These are phyloP conservation scores for Exophiala bonariae DNA, from an alignment of 2,329 filamentous ascomycete genomes.

Conservation along the genomic window DNA sequence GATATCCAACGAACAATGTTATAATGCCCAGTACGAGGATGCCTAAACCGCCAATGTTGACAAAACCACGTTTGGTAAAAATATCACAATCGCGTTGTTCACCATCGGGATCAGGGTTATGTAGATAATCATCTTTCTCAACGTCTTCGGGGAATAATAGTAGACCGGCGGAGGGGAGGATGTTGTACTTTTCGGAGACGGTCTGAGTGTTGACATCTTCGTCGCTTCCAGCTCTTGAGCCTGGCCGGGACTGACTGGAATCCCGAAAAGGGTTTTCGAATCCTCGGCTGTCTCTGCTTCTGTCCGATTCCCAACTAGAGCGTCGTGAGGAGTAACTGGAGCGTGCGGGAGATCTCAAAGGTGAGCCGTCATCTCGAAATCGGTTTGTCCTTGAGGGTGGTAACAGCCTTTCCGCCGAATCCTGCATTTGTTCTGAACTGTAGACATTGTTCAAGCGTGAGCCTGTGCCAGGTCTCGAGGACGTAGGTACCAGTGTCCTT, in stretches of 20 bases:
- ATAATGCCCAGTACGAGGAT: constrained; percentile 63
- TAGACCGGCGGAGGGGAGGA: constrained; percentile 65
- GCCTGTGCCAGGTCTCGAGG: constrained; percentile 12
- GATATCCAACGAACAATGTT: constrained; percentile 68
- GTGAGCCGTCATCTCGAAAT: constrained; percentile 51
- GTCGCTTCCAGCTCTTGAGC: constrained; percentile 58
- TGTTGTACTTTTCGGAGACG: constrained; percentile 72
- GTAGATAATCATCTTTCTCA: constrained; percentile 71
- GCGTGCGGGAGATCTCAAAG: constrained; percentile 47
- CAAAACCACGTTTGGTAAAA: constrained; percentile 62
- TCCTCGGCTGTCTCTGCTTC: constrained; percentile 53
- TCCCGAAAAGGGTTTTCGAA: constrained; percentile 61
- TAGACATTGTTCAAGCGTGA: constrained; percentile 28
- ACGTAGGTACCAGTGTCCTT: constrained; percentile 20
- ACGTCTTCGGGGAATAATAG: constrained; percentile 70
- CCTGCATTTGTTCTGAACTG: constrained; percentile 20
- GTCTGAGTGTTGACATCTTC: constrained; percentile 70
- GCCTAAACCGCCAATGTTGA: constrained; percentile 64
- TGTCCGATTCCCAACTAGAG: constrained; percentile 66
- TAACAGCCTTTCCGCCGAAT: constrained; percentile 24
- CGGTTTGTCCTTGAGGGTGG: constrained; percentile 29
- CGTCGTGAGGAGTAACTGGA: constrained; percentile 59
- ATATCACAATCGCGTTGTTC: constrained; percentile 63
- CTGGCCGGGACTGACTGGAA: constrained; percentile 55
- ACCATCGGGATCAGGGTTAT: constrained; percentile 68